Evolutionary conservation across 345 rosid genomes (phyloP), one percentile per base, ranked within the genome.

Genomic region (Eucalyptus camaldulensis): DNA sequence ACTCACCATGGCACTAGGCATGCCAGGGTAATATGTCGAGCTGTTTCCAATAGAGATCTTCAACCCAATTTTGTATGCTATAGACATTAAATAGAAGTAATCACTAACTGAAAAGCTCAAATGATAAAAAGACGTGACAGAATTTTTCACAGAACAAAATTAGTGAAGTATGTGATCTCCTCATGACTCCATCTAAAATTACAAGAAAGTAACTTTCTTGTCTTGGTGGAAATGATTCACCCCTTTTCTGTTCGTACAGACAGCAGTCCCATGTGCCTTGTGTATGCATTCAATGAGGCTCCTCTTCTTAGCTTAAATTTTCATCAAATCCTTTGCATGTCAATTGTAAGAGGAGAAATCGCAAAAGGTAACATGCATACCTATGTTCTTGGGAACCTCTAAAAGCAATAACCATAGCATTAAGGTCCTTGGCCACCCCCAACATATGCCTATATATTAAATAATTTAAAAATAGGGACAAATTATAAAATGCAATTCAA

Each of bases 1-100:
- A 90, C 97, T 22, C 47, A 96, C 99, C 98, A 95, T 95, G 88
- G 98, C 99, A 94, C 94, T 96, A 76, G 95, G 95, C 99, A 97
- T 96, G 92, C 94, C 97, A 60, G 99, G 99, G 90, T 96, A 97
- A 65, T 56, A 97, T 89, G 94, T 97, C 97, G 27, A 97, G 98
- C 92, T 96, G 96, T 92, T 97, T 95, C 99, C 98, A 97, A 91
- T 92, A 96, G 90, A 97, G 94, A 91, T 96, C 99, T 90, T 94
- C 95, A 87, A 96, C 88, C 99, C 99, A 97, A 86, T 97, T 97
- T 93, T 95, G 98, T 89, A 97, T 91, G 96, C 99, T 96, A 96
- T 83, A 90, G 60, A 50, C 76, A n/a, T 49, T 85, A 56, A 51
- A 88, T 50, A 15, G 27, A 44, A 50, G 44, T 14, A 14, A n/a